These are phyloP conservation scores for Tricholomella constricta DNA, from an alignment of 768 basidiomycete genomes.

Conservation along the genomic window DNA sequence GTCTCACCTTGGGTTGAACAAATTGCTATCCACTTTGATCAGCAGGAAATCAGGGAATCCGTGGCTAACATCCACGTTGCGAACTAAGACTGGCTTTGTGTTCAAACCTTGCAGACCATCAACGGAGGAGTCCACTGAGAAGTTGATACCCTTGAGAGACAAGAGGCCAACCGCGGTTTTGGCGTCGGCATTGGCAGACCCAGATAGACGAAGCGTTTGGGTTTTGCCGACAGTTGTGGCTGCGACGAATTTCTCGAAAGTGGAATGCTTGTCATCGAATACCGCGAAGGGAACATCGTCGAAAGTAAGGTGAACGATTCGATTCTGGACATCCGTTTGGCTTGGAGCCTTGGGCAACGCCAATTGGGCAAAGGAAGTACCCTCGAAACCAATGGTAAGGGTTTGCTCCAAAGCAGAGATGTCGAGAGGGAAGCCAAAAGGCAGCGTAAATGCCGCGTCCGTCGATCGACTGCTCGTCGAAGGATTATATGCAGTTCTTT, in stretches of 20 bases:
- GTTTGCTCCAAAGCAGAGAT: conserved; percentile 63
- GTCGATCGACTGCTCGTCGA: conserved; percentile 59
- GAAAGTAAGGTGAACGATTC: conserved; percentile 65
- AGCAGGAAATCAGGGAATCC: conserved; percentile 68
- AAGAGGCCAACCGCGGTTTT: conserved; percentile 68
- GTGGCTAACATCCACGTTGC: conserved; percentile 63
- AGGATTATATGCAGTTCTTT: conserved; percentile 58
- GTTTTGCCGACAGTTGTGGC: conserved; percentile 52
- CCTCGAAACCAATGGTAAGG: conserved; percentile 53
- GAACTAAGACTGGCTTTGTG: conserved; percentile 56
- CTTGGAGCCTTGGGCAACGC: conserved; percentile 57
- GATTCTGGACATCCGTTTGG: conserved; percentile 60
- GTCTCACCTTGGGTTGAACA: conserved; percentile 67
- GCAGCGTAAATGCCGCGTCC: conserved; percentile 64
- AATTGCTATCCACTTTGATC: conserved; percentile 59
- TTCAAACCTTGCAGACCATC: conserved; percentile 66
- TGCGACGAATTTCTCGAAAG: conserved; percentile 65
- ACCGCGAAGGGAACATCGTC: conserved; percentile 60
- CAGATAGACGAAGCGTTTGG: conserved; percentile 53
- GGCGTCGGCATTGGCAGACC: conserved; percentile 57
- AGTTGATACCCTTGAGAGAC: conserved; percentile 55
- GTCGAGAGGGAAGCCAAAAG: conserved; percentile 71
- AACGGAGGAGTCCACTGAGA: conserved; percentile 59
- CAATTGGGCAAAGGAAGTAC: conserved; percentile 59
- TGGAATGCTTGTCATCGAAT: conserved; percentile 44